Percentiles rank a stretch among this genome's conserved stretches.
Conservation (phyloP, 2,329 filamentous ascomycete species). For the Aureobasidium sp. region DNA sequence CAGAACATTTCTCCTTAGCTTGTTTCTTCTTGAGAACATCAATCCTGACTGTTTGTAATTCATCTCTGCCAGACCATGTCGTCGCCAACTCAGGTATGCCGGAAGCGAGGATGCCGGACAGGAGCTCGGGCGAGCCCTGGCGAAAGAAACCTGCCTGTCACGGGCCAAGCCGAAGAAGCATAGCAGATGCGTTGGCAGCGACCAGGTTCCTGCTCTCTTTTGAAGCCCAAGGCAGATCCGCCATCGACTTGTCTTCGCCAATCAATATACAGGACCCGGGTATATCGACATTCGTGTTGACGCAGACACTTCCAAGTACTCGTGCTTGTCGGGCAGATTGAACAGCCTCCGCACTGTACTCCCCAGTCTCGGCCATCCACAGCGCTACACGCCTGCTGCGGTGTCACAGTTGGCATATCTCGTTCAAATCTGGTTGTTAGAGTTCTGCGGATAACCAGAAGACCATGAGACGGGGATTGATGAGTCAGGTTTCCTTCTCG, state of each 20-base stretch:
- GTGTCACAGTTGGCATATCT: not conserved
- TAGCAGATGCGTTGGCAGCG: conserved; percentile 10
- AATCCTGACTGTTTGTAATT: not conserved
- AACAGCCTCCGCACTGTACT: not conserved
- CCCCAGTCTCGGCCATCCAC: not conserved
- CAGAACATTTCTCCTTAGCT: conserved; percentile 7
- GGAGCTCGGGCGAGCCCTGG: not conserved
- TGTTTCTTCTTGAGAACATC: conserved; percentile 7
- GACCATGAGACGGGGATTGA: conserved; percentile 5
- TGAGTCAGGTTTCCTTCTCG: conserved; percentile 1
- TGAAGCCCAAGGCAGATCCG: conserved; percentile 6
- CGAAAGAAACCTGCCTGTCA: not conserved
- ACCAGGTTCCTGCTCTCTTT: not conserved
- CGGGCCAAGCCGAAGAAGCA: conserved; percentile 11
- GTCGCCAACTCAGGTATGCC: not conserved
- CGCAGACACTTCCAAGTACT: not conserved
- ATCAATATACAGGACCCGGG: not conserved
- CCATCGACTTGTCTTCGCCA: not conserved
- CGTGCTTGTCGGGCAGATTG: not conserved
- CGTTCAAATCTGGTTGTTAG: not conserved
- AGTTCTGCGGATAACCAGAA: not conserved
- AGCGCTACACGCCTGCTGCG: conserved; percentile 4
- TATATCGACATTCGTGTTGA: not conserved
- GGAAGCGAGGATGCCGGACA: not conserved
- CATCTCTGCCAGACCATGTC: not conserved